Evolutionary conservation across 2,329 filamentous ascomycete genomes (phyloP).

Genomic region (Diaporthe humulicola): DNA sequence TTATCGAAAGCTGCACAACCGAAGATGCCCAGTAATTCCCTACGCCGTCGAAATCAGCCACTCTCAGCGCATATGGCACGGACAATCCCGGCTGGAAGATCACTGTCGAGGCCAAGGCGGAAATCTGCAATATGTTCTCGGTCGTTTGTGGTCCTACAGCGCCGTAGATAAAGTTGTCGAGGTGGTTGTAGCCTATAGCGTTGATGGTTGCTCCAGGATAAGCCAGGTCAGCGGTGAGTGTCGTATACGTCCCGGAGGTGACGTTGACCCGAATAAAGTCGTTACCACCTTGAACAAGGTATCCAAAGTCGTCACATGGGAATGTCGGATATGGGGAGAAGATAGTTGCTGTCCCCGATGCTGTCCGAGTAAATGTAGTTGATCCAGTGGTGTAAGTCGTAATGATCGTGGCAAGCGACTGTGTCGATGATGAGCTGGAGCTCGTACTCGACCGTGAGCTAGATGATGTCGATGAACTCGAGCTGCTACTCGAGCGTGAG

Average conservation of each 20-base stretch:
- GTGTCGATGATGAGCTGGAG: background rate
- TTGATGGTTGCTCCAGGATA: conserved; percentile 14
- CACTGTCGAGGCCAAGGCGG: background rate
- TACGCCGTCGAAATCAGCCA: conserved; percentile 5
- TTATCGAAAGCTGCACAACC: background rate
- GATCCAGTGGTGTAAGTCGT: conserved; percentile 1
- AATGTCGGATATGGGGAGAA: conserved; percentile 12
- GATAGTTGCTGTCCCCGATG: conserved; percentile 10
- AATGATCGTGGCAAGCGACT: background rate
- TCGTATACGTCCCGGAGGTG: background rate
- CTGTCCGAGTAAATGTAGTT: conserved; percentile 7
- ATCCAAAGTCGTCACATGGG: background rate
- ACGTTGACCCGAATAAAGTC: background rate
- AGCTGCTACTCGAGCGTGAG: background rate
- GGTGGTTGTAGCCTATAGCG: background rate
- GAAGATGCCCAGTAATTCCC: conserved; percentile 4
- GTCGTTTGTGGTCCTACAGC: background rate
- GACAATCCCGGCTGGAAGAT: background rate
- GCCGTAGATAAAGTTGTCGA: conserved; percentile 18
- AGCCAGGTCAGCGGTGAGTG: conserved; percentile 1
- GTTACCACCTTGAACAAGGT: background rate
- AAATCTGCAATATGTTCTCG: background rate
- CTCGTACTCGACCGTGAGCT: background rate
- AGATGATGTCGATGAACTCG: background rate
- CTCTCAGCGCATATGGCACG: conserved; percentile 3